Base-by-base conservation (phyloP, 2,329 filamentous ascomycete species). In the Cyphellophora europaea region DNA sequence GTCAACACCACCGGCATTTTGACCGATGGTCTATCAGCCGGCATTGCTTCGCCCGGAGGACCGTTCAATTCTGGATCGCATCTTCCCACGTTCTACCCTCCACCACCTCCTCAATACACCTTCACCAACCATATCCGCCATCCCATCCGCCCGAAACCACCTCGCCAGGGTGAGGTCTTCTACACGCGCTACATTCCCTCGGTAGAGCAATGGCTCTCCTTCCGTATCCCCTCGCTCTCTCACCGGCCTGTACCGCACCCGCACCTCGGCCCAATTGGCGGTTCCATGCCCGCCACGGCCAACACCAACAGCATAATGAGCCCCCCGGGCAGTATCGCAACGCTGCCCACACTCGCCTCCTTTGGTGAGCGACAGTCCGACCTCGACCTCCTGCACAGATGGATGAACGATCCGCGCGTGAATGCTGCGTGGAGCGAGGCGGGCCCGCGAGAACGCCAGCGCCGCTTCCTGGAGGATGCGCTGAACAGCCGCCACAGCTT, bases 81-180 rank as follows among this genome's bases (percentile, higher is more conserved):
- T 56, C 67, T 95, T 2, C 88, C 89, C 2, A 94, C 87, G 0
- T 95, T 87, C 61, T 95, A 85, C 48, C 88, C 88, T 2, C 87
- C 88, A 0, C 69, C 81, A 2, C 85, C 91, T 1, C 63, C 85
- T 6, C 83, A 89, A 48, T 95, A 89, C 55, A 79, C 73, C 3
- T 77, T 82, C 42, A 88, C 84, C 2, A 77, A 85, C 53, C 74
- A 79, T 40, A 67, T 88, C 30, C 79, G 87, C 1, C 91, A 98
- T 53, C 91, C 91, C 0, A 66, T 93, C 27, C 77, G 91, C 0
- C 82, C 85, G 2, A 94, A 93, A 54, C 87, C 89, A 0, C 85
- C 87, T 2, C 78, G 84, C 3, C 87, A 93, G 68, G 87, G 87
- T 11, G 86, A 95, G 51, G 77, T 84, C 0, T 89, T 98, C 51